These are phyloP conservation scores for Plectosphaerella sp. DNA, from an alignment of 2,329 filamentous ascomycete genomes.

Conservation along the genomic window DNA sequence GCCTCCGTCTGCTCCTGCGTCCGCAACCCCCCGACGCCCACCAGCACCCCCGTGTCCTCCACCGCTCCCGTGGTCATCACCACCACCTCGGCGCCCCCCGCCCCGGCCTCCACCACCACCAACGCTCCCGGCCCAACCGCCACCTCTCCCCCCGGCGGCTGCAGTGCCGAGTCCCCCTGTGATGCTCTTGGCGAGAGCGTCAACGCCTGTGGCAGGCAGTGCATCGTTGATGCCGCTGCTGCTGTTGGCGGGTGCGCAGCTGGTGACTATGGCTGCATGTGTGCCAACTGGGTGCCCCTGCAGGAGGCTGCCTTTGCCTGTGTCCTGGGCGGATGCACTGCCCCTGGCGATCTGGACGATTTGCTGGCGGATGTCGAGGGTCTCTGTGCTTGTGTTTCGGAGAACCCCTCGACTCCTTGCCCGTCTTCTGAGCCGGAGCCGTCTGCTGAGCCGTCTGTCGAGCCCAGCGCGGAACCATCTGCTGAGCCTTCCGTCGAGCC, in stretches of 20 bases:
- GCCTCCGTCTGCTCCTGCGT: slow-evolving; percentile 15
- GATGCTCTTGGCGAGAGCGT: slow-evolving; percentile 7
- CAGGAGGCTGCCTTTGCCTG: slow-evolving; percentile 14
- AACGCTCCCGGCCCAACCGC: not conserved
- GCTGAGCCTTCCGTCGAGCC: not conserved
- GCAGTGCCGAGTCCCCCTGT: slow-evolving; percentile 16
- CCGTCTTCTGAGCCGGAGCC: slow-evolving; percentile 1
- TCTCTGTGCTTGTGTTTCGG: slow-evolving; percentile 18
- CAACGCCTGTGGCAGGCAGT: slow-evolving; percentile 15
- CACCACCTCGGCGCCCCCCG: not conserved
- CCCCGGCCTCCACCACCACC: slow-evolving; percentile 2
- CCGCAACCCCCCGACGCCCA: slow-evolving; percentile 8
- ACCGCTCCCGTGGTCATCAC: not conserved
- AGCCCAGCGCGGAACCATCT: not conserved
- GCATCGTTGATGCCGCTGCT: slow-evolving; percentile 19
- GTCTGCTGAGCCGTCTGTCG: not conserved
- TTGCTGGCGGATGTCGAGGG: slow-evolving; percentile 15
- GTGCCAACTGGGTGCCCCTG: slow-evolving; percentile 14
- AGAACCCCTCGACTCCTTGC: slow-evolving; percentile 15
- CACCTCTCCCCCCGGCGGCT: slow-evolving; percentile 7
- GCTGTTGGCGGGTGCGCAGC: slow-evolving; percentile 14
- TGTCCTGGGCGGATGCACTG: slow-evolving; percentile 16
- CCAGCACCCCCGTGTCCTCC: not conserved
- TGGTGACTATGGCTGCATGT: slow-evolving; percentile 19
- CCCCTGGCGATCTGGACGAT: slow-evolving; percentile 8